These are phyloP conservation scores for Amanita jacksonii DNA, from an alignment of 768 basidiomycete genomes.

Conservation along the genomic window DNA sequence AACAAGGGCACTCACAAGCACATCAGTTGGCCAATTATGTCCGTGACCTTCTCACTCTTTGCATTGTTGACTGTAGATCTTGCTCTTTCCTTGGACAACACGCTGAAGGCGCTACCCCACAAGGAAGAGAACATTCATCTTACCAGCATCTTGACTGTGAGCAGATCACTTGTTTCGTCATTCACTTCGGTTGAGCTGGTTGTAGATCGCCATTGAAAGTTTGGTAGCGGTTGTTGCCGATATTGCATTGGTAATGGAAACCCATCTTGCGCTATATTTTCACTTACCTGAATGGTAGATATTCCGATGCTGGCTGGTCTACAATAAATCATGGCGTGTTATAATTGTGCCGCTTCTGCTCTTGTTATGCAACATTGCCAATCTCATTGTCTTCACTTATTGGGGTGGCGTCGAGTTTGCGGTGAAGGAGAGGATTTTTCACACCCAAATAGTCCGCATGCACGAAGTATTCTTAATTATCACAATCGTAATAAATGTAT, in stretches of 20 bases:
- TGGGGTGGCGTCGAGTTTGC: neutral
- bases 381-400: neutral
- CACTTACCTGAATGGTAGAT: neutral
- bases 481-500: slow-evolving; percentile 3
- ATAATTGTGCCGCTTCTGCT: neutral
- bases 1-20: neutral
- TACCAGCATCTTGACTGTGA: neutral
- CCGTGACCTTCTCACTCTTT: slow-evolving; percentile 1
- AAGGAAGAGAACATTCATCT: neutral
- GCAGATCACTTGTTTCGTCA: neutral
- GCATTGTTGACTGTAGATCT: neutral
- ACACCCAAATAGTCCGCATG: neutral
- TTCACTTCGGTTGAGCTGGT: neutral
- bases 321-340: neutral
- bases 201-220: neutral
- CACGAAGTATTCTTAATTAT: neutral
- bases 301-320: slow-evolving; percentile 5
- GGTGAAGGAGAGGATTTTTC: neutral
- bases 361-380: neutral
- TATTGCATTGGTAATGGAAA: neutral
- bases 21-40: neutral
- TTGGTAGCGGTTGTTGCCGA: neutral
- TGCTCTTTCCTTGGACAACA: neutral
- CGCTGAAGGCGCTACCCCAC: neutral
- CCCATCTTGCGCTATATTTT: neutral